Base-by-base conservation (phyloP, 2,329 filamentous ascomycete species). In the Fragosphaeria purpurea region DNA sequence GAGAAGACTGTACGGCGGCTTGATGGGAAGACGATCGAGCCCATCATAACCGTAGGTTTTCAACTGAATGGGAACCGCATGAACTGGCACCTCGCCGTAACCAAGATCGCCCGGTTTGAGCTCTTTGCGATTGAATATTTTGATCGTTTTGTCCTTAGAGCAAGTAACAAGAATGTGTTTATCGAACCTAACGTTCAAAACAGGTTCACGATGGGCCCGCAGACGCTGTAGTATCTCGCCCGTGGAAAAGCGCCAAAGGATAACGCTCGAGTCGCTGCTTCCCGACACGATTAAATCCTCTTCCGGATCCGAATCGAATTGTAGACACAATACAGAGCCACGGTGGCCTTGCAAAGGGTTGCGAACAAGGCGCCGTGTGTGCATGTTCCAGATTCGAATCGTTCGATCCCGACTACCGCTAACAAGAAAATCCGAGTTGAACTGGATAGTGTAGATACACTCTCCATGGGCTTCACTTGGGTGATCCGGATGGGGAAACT, bases 61-160 rank as follows among this genome's bases (percentile, higher is more conserved):
- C 13, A 83, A 59, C 37, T 67, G 71, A 11, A 65, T 68, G 1
- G 74, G 73, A 1, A 79, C 75, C 1, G 79, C 73, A 48, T 77
- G 72, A 13, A 85, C 68, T n/a, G 82, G 66, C 9, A 57, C 48
- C 22, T 70, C 60, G 2, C 65, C 65, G 63, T 82, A 83, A 6
- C 80, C 81, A 3, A 74, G 55, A 37, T 83, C 79, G 30, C 79
- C 79, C 42, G 75, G 71, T 35, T 70, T 70, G n/a, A 95, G 70
- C 13, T 81, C 73, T 13, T 72, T 76, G 5, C 93, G 82, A 64
- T 91, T 97, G 79, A 95, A 98, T 13, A 98, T 83, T 66, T 96
- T 96, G 73, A 98, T 95, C 0, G 85, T 85, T 66, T 90, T 94
- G 66, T 98, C 93, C 65, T 98, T 98, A 46, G 91, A 97, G 61